Percentiles rank a stretch among this genome's conserved stretches.
Evolutionary conservation across 306 rosid genomes (phyloP).

Genomic region (Clitoria ternatea): DNA sequence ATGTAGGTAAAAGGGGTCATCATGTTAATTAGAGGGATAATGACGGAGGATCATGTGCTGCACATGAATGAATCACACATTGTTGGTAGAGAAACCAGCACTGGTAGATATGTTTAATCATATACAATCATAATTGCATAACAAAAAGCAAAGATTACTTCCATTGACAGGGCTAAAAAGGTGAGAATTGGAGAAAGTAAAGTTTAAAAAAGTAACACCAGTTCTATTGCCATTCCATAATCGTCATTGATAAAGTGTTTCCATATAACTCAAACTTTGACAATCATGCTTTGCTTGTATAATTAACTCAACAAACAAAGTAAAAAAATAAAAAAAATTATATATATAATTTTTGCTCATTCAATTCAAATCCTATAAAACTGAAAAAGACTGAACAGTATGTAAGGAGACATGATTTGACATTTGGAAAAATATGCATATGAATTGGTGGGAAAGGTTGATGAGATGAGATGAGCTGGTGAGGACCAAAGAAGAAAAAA

Average conservation of each 20-base stretch:
- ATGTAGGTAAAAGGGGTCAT: conserved; percentile 37
- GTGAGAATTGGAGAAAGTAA: too few relatives aligned
- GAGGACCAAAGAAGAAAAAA: conserved; percentile 14
- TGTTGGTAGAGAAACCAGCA: conserved; percentile 37
- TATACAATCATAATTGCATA: conserved; percentile 39
- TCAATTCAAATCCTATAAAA: conserved; percentile 70
- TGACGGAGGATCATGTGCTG: conserved; percentile 38
- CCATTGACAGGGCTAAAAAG: conserved; percentile 48
- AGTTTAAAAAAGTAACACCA: conserved; percentile 44
- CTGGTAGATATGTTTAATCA: conserved; percentile 33
- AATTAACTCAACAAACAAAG: conserved; percentile 46
- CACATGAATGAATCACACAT: conserved; percentile 50
- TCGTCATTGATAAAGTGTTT: conserved; percentile 46
- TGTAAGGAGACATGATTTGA: conserved; percentile 43
- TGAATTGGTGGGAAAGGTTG: conserved; percentile 37
- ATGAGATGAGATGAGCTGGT: conserved; percentile 18
- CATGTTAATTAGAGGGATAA: conserved; percentile 43
- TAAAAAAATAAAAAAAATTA: conserved; percentile 10
- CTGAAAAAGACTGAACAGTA: conserved; percentile 45
- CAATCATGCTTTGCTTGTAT: conserved; percentile 63
- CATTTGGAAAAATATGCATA: conserved; percentile 41
- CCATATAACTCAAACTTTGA: conserved; percentile 49
- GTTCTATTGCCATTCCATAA: conserved; percentile 47
- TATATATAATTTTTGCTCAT: conserved; percentile 35
- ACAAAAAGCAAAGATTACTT: conserved; percentile 47